Base-by-base conservation (phyloP, 2,329 filamentous ascomycete genomes). In the Monosporascus sp. region DNA sequence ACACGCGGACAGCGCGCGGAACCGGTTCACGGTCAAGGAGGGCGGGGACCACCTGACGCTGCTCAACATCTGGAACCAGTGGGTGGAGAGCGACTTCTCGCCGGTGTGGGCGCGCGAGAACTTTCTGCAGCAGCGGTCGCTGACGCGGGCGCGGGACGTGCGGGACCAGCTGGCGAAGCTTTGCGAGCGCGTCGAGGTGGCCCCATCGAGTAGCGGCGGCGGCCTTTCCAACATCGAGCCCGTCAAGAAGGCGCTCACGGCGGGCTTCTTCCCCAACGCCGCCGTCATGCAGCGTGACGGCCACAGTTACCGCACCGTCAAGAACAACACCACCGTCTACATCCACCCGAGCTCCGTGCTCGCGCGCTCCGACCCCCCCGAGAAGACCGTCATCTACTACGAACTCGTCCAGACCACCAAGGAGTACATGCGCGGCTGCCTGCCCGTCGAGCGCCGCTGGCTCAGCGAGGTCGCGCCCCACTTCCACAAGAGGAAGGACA, bases 241-340 rank as follows among this genome's bases (percentile, higher is more conserved):
- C 0, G 91, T 97, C 61, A 88, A 92, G 64, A 92, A 95, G 55
- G 88, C 92, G 14, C 81, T 99, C 50, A 92, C 90, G 1, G 85
- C 91, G 0, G 94, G 93, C 1, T 99, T 96, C 79, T 97, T 97
- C 77, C 86, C 89, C 18, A 96, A 97, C 68, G 91, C 92, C 0
- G 92, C 92, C 1, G 78, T 90, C 3, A 72, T 99, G 51, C 87
- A 94, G 67, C 80, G 89, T 47, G 87, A 88, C 42, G 94, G 94
- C 2, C 88, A 95, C 65, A 88, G 83, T 56, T 99, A 99, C 71
- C 82, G 92, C 20, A 96, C 91, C 0, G 85, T 97, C 60, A 96
- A 96, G 80, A 95, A 88, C 63, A 89, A 88, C 58, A 85, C 90
- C 61, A 89, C 87, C 6, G 91, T 96, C 2, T 93, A 90, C 68